phyloP scores from a whole-genome alignment of 495 filamentous ascomycete genomes.

The Pseudomonodictys pantanalensis region DNA sequence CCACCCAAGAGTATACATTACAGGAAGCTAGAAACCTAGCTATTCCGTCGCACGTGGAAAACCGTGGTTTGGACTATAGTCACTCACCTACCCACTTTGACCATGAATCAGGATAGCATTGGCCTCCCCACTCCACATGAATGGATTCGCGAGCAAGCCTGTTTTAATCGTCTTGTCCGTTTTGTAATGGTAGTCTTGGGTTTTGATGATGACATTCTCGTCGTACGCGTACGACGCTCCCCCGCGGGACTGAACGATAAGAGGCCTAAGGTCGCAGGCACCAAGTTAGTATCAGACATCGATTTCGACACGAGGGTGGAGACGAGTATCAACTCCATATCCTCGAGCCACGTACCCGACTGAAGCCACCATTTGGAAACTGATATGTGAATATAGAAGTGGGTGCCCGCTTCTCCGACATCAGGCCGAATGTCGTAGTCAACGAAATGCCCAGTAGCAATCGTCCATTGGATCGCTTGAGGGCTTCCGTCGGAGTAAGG shows the following conservation, averaged over 20 bases:
- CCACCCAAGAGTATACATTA: too few species aligned
- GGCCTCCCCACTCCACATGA: constrained; percentile 10
- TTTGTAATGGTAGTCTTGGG: constrained; percentile 12
- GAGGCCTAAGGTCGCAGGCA: too few species aligned
- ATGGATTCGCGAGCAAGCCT: constrained; percentile 6
- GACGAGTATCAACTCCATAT: too few species aligned
- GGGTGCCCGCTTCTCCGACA: constrained; percentile 6
- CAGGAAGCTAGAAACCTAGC: too few species aligned
- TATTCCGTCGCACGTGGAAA: too few species aligned
- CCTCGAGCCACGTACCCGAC: too few species aligned
- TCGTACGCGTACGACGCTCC: constrained; percentile 6
- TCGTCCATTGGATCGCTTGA: constrained; percentile 9
- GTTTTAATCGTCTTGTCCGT: constrained; percentile 5
- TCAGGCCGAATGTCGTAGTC: constrained; percentile 13
- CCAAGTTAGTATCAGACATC: too few species aligned
- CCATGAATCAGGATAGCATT: constrained; percentile 11
- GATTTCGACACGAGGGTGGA: too few species aligned
- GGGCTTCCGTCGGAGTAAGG: constrained; percentile 3
- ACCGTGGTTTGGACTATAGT: too few species aligned
- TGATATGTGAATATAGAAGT: constrained; percentile 15
- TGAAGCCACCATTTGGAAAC: constrained; percentile 1
- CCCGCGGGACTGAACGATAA: constrained; percentile 5
- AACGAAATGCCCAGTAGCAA: constrained; percentile 9
- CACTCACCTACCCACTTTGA: too few species aligned
- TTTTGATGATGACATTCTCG: constrained; percentile 2